Evolutionary conservation across 202 grass and related monocot genomes (phyloP), one percentile per base, ranked within the genome.

Genomic region (Zoysia matrella): DNA sequence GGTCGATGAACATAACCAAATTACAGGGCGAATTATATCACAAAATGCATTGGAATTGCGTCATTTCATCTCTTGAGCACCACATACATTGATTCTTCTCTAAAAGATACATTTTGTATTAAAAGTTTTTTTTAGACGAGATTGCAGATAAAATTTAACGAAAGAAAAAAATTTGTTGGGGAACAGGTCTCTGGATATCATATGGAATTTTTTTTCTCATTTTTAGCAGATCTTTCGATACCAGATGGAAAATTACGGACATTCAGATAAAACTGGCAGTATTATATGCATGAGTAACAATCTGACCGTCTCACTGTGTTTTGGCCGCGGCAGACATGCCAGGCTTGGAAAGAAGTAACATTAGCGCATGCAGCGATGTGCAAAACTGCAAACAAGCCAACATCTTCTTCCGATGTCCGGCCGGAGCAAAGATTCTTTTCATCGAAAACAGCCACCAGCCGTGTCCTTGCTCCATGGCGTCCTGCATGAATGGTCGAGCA

Each of bases 381-480:
- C 18, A 30, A 30, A 30, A 30, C 22, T 15, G 3, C 14, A 16
- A 15, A 73, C 36, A 44, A 73, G 52, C 71, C 39, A 57, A 41
- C 7, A 36, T 43, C 53, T 3, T n/a, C 39, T 58, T 44, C 57
- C 40, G 71, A 73, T 52, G 36, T 40, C 7, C 40, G 8, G 52
- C 52, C 52, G 71, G 58, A 63, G 60, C 60, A 63, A 40, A 63
- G 60, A 63, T 63, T 39, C 60, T 63, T 63, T 63, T 63, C 60
- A 63, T 18, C 58, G 58, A 61, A 61, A 61, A 7, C 58, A 61
- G 3, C 58, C 58, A 61, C n/a, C 58, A 2, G 57, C 57, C n/a
- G 22, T 60, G n/a, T 6, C 6, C 53, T 14, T 56, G n/a, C n/a
- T 60, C 13, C 57, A 60, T 39, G 18, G 60, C 22, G 60, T 62